phyloP scores from a whole-genome alignment of 129 eudicot genomes.

The Flaveria robusta region DNA sequence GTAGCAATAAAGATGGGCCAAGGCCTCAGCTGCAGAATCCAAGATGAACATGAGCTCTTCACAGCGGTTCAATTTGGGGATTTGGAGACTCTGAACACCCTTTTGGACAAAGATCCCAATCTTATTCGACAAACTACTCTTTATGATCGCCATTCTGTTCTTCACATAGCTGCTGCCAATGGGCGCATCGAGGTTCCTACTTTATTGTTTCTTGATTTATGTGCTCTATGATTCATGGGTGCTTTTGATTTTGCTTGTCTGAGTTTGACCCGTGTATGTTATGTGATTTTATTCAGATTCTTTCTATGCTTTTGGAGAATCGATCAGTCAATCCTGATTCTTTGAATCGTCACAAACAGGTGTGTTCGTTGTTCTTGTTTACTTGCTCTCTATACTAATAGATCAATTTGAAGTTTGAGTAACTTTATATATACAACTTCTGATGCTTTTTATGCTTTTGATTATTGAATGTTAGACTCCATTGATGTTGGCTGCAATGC shows the following conservation, averaged over 20 bases:
- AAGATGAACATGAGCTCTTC: slow-evolving; percentile 59
- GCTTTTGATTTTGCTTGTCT: slow-evolving; percentile 9
- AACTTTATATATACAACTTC: no score
- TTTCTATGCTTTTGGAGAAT: slow-evolving; percentile 63
- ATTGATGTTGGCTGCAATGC: slow-evolving; percentile 97
- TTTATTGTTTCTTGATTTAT: background rate
- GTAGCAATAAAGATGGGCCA: slow-evolving; percentile 61
- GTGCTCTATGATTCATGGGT: slow-evolving; percentile 10
- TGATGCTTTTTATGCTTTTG: slow-evolving; percentile 27
- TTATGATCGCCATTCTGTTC: slow-evolving; percentile 79
- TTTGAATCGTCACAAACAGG: slow-evolving; percentile 87
- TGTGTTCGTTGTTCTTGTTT: slow-evolving; percentile 14
- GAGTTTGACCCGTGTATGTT: background rate
- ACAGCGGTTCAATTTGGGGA: slow-evolving; percentile 69
- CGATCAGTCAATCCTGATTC: slow-evolving; percentile 70
- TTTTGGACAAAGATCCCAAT: slow-evolving; percentile 50
- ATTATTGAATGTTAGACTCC: slow-evolving; percentile 64
- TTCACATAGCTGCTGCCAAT: slow-evolving; percentile 96
- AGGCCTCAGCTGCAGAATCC: slow-evolving; percentile 64
- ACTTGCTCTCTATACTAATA: no score
- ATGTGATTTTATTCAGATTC: slow-evolving; percentile 41
- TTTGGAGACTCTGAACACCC: slow-evolving; percentile 43
- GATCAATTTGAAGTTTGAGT: no score
- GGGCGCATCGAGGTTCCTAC: slow-evolving; percentile 89
- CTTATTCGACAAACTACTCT: slow-evolving; percentile 51